Evolutionary conservation across 495 filamentous ascomycete genomes (phyloP).

Genomic region (Talaromyces thailandensis): DNA sequence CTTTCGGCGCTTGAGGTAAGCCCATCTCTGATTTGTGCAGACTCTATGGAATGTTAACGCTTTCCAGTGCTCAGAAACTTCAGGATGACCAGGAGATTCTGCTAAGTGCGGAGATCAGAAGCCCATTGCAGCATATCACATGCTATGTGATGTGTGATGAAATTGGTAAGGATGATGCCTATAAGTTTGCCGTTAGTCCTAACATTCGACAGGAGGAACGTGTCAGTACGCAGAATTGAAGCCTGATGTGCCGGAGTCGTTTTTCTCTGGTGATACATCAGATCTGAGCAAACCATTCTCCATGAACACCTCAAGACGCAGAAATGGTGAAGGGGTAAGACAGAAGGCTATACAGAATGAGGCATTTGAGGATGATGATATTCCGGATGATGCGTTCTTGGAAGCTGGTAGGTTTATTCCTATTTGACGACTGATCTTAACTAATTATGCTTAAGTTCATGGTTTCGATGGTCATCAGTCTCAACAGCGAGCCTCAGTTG

Average conservation of each 20-base stretch:
- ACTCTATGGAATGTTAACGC: neutral
- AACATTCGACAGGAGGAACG: slow-evolving; percentile 60
- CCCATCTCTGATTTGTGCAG: neutral
- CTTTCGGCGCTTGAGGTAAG: slow-evolving; percentile 64
- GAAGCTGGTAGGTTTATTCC: slow-evolving; percentile 18
- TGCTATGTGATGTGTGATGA: slow-evolving; percentile 84
- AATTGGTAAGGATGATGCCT: slow-evolving; percentile 45
- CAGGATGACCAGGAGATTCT: slow-evolving; percentile 51
- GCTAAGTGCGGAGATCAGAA: slow-evolving; percentile 50
- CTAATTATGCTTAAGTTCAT: slow-evolving; percentile 6
- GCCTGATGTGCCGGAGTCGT: slow-evolving; percentile 46
- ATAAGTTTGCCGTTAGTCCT: neutral
- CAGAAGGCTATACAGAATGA: slow-evolving; percentile 16
- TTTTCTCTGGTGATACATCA: slow-evolving; percentile 35
- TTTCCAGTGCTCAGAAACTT: slow-evolving; percentile 53
- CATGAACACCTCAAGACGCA: slow-evolving; percentile 6
- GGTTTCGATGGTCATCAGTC: neutral
- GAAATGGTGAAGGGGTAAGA: slow-evolving; percentile 7
- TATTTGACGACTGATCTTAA: slow-evolving; percentile 2
- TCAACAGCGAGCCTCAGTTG: neutral
- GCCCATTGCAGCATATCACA: slow-evolving; percentile 46
- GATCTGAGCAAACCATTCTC: neutral
- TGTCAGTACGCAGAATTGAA: slow-evolving; percentile 50
- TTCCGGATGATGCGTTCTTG: slow-evolving; percentile 48
- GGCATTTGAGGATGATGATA: slow-evolving; percentile 46